Conservation (phyloP, 208 protist species). For the Leishmania tropica region DNA sequence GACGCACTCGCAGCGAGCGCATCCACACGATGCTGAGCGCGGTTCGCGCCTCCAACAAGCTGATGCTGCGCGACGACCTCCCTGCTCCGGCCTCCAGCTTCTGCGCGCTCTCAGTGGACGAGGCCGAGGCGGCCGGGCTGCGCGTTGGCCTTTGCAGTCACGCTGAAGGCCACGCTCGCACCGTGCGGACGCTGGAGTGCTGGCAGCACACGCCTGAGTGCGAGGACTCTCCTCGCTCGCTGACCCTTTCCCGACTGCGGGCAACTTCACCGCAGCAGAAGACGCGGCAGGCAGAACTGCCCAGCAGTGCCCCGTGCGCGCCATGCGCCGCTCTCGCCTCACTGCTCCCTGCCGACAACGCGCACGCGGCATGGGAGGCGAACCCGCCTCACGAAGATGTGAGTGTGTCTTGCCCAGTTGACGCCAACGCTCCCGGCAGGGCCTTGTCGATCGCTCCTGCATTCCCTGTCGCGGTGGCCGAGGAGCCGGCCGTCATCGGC, state of each 20-base stretch:
- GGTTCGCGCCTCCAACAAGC: conserved; percentile 18
- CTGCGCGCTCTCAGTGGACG: conserved; percentile 22
- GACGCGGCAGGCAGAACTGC: conserved; percentile 2
- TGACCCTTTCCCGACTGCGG: conserved; percentile 9
- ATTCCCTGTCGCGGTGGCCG: neutral
- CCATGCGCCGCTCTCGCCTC: conserved; percentile 12
- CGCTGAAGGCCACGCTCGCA: conserved; percentile 9
- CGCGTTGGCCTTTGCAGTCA: conserved; percentile 29
- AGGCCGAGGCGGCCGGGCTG: conserved; percentile 22
- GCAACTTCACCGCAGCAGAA: conserved; percentile 11
- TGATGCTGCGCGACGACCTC: conserved; percentile 26
- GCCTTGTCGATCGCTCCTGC: neutral
- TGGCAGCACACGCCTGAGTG: neutral
- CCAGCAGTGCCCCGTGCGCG: neutral
- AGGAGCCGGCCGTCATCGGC: neutral
- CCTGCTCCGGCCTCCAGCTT: conserved; percentile 10
- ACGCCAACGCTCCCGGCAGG: neutral
- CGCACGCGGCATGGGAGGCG: conserved; percentile 10
- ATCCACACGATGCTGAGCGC: conserved; percentile 16
- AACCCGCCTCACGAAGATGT: conserved; percentile 6
- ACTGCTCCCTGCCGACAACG: conserved; percentile 6
- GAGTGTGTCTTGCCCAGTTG: conserved; percentile 5
- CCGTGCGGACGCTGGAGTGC: conserved; percentile 7
- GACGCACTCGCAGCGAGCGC: conserved; percentile 19
- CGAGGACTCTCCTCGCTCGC: neutral